Conservation (phyloP, 352 stramenopile genomes). For the Pythium diclinum region DNA sequence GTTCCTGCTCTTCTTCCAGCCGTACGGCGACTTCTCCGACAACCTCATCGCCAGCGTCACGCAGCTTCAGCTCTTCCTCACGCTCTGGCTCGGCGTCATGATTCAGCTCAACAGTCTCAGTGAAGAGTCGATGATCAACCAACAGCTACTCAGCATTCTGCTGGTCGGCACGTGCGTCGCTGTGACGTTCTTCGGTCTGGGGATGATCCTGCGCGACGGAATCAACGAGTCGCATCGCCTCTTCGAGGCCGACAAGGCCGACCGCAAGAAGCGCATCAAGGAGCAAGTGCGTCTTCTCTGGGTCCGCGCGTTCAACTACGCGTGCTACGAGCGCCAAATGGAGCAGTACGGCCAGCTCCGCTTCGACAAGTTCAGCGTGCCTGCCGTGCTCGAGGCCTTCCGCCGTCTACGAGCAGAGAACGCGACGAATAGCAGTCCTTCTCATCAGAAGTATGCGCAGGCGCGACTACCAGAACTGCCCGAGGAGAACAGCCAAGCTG, state of each 20-base stretch:
- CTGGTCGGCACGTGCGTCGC: constrained; percentile 59
- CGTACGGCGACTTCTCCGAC: constrained; percentile 65
- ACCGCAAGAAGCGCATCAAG: constrained; percentile 41
- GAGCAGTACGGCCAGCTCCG: constrained; percentile 36
- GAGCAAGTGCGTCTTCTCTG: constrained; percentile 40
- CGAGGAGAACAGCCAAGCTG: constrained; percentile 24
- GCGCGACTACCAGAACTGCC: constrained; percentile 28
- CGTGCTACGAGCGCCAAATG: constrained; percentile 49
- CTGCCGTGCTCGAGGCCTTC: constrained; percentile 52
- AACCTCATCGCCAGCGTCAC: constrained; percentile 73
- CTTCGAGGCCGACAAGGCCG: constrained; percentile 37
- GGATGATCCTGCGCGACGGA: constrained; percentile 60
- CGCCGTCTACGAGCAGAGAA: constrained; percentile 32
- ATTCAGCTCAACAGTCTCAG: constrained; percentile 66
- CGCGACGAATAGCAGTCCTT: neutral
- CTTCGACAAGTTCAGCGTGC: constrained; percentile 46
- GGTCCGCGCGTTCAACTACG: constrained; percentile 54
- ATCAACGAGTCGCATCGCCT: constrained; percentile 42
- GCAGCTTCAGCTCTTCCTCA: constrained; percentile 78
- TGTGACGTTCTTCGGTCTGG: constrained; percentile 59
- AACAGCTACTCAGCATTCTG: constrained; percentile 53
- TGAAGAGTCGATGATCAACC: constrained; percentile 60
- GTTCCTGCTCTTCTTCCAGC: constrained; percentile 76
- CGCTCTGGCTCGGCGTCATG: constrained; percentile 77
- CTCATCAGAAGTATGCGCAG: neutral